Percentiles rank a stretch among this genome's conserved stretches.
phyloP scores from a whole-genome alignment of 768 basidiomycete species.

The Harrya chromipes region DNA sequence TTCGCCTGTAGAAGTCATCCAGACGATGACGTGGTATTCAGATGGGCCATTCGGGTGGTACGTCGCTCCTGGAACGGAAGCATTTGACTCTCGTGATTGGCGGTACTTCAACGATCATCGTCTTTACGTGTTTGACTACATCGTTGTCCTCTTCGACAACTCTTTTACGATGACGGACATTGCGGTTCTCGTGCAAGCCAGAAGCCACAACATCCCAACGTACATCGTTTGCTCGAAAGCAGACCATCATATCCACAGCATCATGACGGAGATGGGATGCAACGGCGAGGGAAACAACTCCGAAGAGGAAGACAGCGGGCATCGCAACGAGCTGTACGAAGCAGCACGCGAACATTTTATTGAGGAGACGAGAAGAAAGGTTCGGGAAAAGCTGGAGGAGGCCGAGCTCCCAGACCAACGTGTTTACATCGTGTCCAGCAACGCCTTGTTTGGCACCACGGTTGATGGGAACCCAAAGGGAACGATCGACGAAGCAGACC shows the following conservation, averaged over 20 bases:
- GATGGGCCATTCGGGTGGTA: slow-evolving; percentile 22
- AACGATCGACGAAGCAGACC: slow-evolving; percentile 21
- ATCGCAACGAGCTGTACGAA: slow-evolving; percentile 8
- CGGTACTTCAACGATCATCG: slow-evolving; percentile 23
- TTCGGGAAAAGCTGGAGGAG: slow-evolving; percentile 14
- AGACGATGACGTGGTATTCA: slow-evolving; percentile 16
- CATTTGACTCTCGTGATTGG: slow-evolving; percentile 15
- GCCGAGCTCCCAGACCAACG: slow-evolving; percentile 23
- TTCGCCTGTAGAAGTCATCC: slow-evolving; percentile 17
- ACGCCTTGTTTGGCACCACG: slow-evolving; percentile 15
- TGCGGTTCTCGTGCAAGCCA: slow-evolving; percentile 17
- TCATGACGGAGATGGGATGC: slow-evolving; percentile 17
- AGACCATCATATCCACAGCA: slow-evolving; percentile 17
- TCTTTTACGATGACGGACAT: slow-evolving; percentile 21
- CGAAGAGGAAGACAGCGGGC: slow-evolving; percentile 4
- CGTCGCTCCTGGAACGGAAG: slow-evolving; percentile 20
- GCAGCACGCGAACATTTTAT: slow-evolving; percentile 15
- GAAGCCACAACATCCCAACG: slow-evolving; percentile 14
- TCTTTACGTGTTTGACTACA: slow-evolving; percentile 24
- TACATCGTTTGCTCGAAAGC: slow-evolving; percentile 23
- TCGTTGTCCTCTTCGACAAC: slow-evolving; percentile 20
- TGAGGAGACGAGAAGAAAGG: slow-evolving; percentile 13
- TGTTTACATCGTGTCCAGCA: slow-evolving; percentile 27
- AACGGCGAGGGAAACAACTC: slow-evolving; percentile 11
- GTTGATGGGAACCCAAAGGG: slow-evolving; percentile 10